Base-by-base conservation (phyloP, 83 land plant genomes). In the Thuja plicata region DNA sequence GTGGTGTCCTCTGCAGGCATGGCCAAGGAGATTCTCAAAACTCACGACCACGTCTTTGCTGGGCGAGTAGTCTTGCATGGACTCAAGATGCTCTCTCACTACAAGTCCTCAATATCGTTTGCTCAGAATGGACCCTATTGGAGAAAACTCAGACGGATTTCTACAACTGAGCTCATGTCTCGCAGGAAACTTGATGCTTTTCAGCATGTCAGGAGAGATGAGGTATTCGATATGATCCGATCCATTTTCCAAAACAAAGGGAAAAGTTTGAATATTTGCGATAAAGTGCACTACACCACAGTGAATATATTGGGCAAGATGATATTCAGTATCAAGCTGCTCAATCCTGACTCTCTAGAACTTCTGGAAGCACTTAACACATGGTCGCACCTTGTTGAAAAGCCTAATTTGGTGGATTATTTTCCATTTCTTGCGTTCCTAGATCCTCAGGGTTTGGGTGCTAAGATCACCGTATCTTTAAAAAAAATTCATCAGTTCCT, bases 21-120 rank as follows among this genome's bases (percentile, higher is more conserved):
- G 85, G 93, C 95, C 83, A 93, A 92, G 8, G 95, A 94, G 86
- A 90, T 96, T 6, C 95, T 96, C 32, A 78, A 88, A 48, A 92
- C 77, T 1, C 96, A 96, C 50, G 97, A 96, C 73, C 84, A 37
- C 24, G 7, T 80, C 43, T 77, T 77, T 37, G 15, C 80, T 13
- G 80, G 80, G 40, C 37, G 80, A 40, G 37, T 5, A 34, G 38
- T 77, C 41, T 32, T 37, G 12, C 80, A 77, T 5, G 80, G 38
- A 13, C 4, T 37, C 17, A 77, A 35, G 37, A 16, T 16, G 15
- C 38, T 77, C 19, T 77, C 21, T 37, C 41, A 37, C 17, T 19
- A 30, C 41, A 77, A 15, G 38, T 32, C 35, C 19, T 77, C 80
- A 15, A 16, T 77, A 16, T 5, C 34, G 7, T 77, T 32, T 32